A percentile compares a stretch with the other conserved stretches of the same genome.
phyloP scores from a whole-genome alignment of 73 alveolate genomes.

The Chromera velia region DNA sequence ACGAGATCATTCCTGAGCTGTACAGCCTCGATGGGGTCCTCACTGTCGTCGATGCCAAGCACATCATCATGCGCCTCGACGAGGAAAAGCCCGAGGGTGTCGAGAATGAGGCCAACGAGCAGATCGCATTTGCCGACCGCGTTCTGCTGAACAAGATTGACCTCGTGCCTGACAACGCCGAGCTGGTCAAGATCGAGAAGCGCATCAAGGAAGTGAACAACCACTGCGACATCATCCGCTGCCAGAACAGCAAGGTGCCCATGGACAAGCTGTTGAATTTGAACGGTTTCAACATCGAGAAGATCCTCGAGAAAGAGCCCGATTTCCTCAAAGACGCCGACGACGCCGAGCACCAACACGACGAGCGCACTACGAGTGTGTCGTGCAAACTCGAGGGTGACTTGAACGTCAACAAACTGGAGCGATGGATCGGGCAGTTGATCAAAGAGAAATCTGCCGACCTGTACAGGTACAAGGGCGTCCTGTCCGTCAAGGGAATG shows the following conservation, averaged over 20 bases:
- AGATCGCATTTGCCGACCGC: conserved; percentile 49
- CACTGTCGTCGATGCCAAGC: conserved; percentile 45
- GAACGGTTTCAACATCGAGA: conserved; percentile 25
- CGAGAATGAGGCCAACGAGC: conserved; percentile 48
- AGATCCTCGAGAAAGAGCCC: conserved; percentile 29
- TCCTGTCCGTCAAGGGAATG: conserved; percentile 17
- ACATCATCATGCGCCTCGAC: conserved; percentile 27
- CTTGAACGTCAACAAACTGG: not conserved
- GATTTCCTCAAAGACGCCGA: conserved; percentile 33
- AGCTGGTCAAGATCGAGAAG: not conserved
- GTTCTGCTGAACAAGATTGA: conserved; percentile 39
- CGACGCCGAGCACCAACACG: conserved; percentile 22
- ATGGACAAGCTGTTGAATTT: conserved; percentile 18
- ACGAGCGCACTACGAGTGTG: not conserved
- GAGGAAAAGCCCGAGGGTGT: conserved; percentile 50
- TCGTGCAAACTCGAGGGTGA: not conserved
- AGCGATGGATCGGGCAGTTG: conserved; percentile 27
- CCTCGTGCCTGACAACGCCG: not conserved
- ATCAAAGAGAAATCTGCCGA: conserved; percentile 16
- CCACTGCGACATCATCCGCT: conserved; percentile 8
- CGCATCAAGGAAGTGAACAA: conserved; percentile 6
- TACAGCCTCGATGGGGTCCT: not conserved
- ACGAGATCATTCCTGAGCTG: not conserved
- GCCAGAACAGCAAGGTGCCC: not conserved
- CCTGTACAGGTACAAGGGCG: conserved; percentile 41